Evolutionary conservation across 2,329 filamentous ascomycete genomes (phyloP).

Genomic region (Salinomyces thailandicus): DNA sequence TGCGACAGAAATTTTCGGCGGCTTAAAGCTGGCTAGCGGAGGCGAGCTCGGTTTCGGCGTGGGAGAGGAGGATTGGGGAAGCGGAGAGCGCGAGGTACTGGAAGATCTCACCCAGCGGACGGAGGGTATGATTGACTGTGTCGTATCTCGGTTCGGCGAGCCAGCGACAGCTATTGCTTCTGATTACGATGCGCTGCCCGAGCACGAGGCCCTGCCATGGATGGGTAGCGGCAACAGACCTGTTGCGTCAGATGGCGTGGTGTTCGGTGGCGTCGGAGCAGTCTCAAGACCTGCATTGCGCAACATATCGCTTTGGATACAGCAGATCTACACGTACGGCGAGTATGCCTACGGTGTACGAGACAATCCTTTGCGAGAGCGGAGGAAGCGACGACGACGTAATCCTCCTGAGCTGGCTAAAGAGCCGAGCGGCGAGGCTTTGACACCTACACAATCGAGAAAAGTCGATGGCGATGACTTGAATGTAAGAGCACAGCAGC

Average conservation of each 20-base stretch:
- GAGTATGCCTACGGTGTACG: slow-evolving; percentile 74
- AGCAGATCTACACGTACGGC: slow-evolving; percentile 75
- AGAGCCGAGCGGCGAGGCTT: slow-evolving; percentile 19
- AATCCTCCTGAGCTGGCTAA: slow-evolving; percentile 15
- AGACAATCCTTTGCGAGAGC: slow-evolving; percentile 62
- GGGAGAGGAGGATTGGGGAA: slow-evolving; percentile 89
- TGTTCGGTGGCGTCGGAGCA: slow-evolving; percentile 73
- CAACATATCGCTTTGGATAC: slow-evolving; percentile 74
- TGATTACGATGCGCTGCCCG: slow-evolving; percentile 17
- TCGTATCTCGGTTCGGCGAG: slow-evolving; percentile 78
- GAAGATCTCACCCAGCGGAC: slow-evolving; percentile 75
- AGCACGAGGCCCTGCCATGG: slow-evolving; percentile 46
- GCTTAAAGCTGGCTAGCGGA: slow-evolving; percentile 77
- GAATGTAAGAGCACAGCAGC: slow-evolving; percentile 6
- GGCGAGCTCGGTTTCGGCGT: slow-evolving; percentile 90
- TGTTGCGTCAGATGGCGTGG: slow-evolving; percentile 64
- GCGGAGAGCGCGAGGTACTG: slow-evolving; percentile 83
- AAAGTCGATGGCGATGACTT: neutral
- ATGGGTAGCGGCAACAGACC: slow-evolving; percentile 61
- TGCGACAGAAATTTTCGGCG: slow-evolving; percentile 64
- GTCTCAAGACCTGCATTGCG: slow-evolving; percentile 61
- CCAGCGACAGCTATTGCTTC: slow-evolving; percentile 26
- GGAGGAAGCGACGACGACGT: slow-evolving; percentile 39
- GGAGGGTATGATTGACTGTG: slow-evolving; percentile 74
- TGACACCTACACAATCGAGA: neutral